These are phyloP conservation scores for Euphorbia schlechtendalii DNA, from an alignment of 441 rosid species.

Conservation along the genomic window DNA sequence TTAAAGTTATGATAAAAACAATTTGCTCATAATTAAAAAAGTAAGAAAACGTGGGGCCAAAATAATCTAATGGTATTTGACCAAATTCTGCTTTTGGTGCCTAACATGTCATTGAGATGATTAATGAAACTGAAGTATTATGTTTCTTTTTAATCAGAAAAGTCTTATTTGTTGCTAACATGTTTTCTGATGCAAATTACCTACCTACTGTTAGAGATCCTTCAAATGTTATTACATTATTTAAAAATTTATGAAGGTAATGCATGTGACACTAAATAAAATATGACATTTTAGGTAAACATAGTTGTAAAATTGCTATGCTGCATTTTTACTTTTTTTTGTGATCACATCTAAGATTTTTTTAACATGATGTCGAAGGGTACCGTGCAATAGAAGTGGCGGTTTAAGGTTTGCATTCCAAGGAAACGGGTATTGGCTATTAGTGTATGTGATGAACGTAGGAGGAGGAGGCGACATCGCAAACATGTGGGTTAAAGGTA, in stretches of 20 bases:
- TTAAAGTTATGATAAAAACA: too few species aligned
- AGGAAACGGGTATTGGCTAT: conserved; percentile 76
- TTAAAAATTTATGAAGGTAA: too few species aligned
- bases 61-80: neutral
- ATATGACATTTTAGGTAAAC: too few species aligned
- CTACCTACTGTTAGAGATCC: too few species aligned
- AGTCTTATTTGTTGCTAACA: neutral
- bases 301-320: too few species aligned
- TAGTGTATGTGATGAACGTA: conserved; percentile 76
- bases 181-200: neutral
- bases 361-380: conserved; percentile 28
- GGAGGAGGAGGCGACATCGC: conserved; percentile 72
- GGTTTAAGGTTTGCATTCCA: conserved; percentile 68
- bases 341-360: too few species aligned
- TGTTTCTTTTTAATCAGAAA: too few species aligned
- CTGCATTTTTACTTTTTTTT: too few species aligned
- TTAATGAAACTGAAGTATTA: too few species aligned
- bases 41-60: neutral
- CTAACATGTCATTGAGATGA: neutral
- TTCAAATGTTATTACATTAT: too few species aligned
- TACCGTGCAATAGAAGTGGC: conserved; percentile 47
- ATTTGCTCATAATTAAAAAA: too few species aligned
- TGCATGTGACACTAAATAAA: too few species aligned
- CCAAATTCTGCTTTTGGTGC: neutral
- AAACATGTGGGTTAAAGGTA: conserved; percentile 82